These are phyloP conservation scores for Mycena crocata DNA, from an alignment of 768 basidiomycete species.

Conservation along the genomic window DNA sequence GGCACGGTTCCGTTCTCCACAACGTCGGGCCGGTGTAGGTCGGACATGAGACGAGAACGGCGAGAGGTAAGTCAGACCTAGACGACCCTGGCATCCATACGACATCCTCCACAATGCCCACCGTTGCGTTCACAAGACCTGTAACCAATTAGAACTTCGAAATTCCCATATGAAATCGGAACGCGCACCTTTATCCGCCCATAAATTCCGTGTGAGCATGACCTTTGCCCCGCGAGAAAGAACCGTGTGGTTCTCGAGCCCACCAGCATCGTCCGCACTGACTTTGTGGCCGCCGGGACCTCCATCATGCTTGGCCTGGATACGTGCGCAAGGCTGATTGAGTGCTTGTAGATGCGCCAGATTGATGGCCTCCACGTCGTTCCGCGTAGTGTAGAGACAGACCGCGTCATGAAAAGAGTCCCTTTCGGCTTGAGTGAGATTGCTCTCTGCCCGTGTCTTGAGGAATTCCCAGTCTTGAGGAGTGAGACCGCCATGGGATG, in stretches of 20 bases:
- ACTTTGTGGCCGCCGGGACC: not conserved
- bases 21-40: slow-evolving; percentile 31
- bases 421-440: not conserved
- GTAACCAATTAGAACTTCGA: too few species aligned
- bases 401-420: not conserved
- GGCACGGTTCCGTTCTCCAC: slow-evolving; percentile 13
- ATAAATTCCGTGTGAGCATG: slow-evolving; percentile 23
- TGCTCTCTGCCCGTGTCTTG: not conserved
- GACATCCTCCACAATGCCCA: slow-evolving; percentile 26
- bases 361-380: slow-evolving; percentile 18
- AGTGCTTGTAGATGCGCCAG: not conserved
- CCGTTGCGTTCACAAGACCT: slow-evolving; percentile 28
- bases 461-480: slow-evolving; percentile 16
- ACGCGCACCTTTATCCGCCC: slow-evolving; percentile 6
- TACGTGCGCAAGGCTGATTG: slow-evolving; percentile 13
- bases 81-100: slow-evolving; percentile 19
- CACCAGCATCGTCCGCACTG: slow-evolving; percentile 17
- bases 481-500: slow-evolving; percentile 6
- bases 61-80: slow-evolving; percentile 26
- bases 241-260: slow-evolving; percentile 5
- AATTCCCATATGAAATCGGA: too few species aligned
- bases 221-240: slow-evolving; percentile 14
- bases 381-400: slow-evolving; percentile 22
- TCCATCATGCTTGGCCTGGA: slow-evolving; percentile 13
- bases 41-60: slow-evolving; percentile 24